Conservation (phyloP, 2,329 filamentous ascomycete genomes). For the Penicillium sp. region DNA sequence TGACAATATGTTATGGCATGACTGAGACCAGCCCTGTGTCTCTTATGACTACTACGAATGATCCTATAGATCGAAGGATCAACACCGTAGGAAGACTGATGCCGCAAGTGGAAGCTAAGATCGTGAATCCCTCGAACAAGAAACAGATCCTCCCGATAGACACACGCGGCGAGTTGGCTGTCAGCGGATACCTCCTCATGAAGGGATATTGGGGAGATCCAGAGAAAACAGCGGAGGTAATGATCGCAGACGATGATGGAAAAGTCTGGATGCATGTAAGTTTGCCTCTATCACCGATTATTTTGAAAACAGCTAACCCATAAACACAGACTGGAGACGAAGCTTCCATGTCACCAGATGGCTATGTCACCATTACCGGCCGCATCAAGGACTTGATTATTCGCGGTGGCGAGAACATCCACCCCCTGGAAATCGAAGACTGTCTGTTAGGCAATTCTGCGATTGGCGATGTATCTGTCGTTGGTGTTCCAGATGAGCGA, state of each 20-base stretch:
- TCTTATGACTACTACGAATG: slow-evolving; percentile 74
- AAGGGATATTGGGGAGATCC: slow-evolving; percentile 81
- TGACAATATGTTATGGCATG: slow-evolving; percentile 96
- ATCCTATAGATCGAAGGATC: slow-evolving; percentile 68
- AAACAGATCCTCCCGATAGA: slow-evolving; percentile 58
- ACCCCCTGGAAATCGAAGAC: slow-evolving; percentile 89
- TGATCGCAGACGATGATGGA: slow-evolving; percentile 53
- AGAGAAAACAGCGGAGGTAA: slow-evolving; percentile 63
- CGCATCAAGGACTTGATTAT: slow-evolving; percentile 96
- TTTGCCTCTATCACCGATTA: neutral
- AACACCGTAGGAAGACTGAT: slow-evolving; percentile 73
- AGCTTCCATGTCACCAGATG: slow-evolving; percentile 74
- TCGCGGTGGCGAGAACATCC: slow-evolving; percentile 90
- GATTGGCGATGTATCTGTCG: slow-evolving; percentile 73
- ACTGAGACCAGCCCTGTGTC: slow-evolving; percentile 73
- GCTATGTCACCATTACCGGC: slow-evolving; percentile 83
- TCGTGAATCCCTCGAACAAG: slow-evolving; percentile 66
- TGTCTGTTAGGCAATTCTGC: slow-evolving; percentile 68
- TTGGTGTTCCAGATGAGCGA: slow-evolving; percentile 73
- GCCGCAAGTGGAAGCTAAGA: slow-evolving; percentile 74
- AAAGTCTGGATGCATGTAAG: slow-evolving; percentile 71
- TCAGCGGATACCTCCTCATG: slow-evolving; percentile 84
- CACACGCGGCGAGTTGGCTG: slow-evolving; percentile 72
- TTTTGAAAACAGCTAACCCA: neutral
- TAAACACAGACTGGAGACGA: slow-evolving; percentile 75